Base-by-base conservation (phyloP, 1,139 yeast species). In the Lodderomyces jiufengensis region DNA sequence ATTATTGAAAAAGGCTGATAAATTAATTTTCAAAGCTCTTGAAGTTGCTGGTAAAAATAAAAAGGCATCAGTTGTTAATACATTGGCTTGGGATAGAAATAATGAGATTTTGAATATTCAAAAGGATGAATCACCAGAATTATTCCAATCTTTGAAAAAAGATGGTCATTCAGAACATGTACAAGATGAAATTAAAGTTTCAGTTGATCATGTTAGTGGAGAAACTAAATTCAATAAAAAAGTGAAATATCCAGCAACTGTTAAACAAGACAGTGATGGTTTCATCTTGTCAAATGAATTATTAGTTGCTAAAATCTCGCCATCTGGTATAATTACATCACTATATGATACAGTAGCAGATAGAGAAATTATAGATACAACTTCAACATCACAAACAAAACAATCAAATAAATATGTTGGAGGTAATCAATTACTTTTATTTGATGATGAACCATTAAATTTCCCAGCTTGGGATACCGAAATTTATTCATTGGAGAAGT, bases 381-480 rank as follows among this genome's bases (percentile, higher is more conserved):
- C 74, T 3, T 66, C 69, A 14, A 66, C 72, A 5, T 57, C 59
- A 40, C 70, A 68, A 42, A 76, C 82, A 8, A 71, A 67, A 27
- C 37, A 34, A 26, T 59, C 60, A 18, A 53, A 51, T 13, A 45
- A 44, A 14, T 42, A 39, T 24, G 42, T 50, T 27, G 87, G 87
- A 24, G 95, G 88, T 24, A 85, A 86, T 51, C 95, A 84, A 56
- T 80, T 78, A 47, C 76, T 86, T 2, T 55, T 92, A 39, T 84
- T 84, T 51, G 92, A 88, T 46, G 97, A 92, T 57, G 85, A 87
- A 45, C 97, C 97, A 9, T 66, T 87, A 51, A 80, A 74, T 40
- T 90, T 81, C 78, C 96, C 90, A 33, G 97, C 97, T 2, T 92
- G 98, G 97, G 97, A 92, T 55, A 90, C 97, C 0, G 98, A 92